These are phyloP conservation scores for Dendryphion nanum DNA, from an alignment of 2,329 filamentous ascomycete species.

Conservation along the genomic window DNA sequence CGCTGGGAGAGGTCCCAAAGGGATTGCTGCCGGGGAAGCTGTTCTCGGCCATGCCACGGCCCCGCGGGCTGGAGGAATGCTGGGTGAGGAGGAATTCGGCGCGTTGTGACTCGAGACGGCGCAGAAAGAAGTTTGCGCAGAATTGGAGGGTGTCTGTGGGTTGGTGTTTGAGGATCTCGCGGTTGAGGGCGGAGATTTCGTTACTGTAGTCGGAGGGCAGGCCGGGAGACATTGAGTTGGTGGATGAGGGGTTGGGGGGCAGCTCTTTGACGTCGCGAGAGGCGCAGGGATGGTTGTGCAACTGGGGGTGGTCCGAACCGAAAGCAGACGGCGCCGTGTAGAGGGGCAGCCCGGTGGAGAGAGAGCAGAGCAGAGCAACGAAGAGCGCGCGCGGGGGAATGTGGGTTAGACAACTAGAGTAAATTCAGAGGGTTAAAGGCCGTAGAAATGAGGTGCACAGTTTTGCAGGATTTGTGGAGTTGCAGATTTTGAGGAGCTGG, in stretches of 20 bases:
- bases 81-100: conserved; percentile 54
- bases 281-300: conserved; percentile 36
- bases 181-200: conserved; percentile 63
- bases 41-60: conserved; percentile 65
- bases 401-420: too few species aligned
- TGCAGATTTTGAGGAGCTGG: too few species aligned
- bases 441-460: too few species aligned
- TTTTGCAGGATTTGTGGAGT: too few species aligned
- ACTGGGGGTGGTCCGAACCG: too few species aligned
- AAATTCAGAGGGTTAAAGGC: too few species aligned
- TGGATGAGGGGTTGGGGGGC: conserved; percentile 37
- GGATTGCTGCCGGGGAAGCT: conserved; percentile 79
- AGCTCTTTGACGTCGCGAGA: conserved; percentile 39
- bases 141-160: conserved; percentile 67
- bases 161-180: conserved; percentile 58
- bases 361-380: too few species aligned
- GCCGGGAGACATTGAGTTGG: conserved; percentile 39
- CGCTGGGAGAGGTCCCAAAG: conserved; percentile 56
- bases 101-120: conserved; percentile 65
- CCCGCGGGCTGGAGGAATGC: conserved; percentile 45
- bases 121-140: conserved; percentile 67
- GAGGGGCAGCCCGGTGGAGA: too few species aligned
- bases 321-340: too few species aligned
- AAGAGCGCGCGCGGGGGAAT: too few species aligned
- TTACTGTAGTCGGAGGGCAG: conserved; percentile 48